Conservation (phyloP, 2,329 filamentous ascomycete genomes). For the Blumeria graminis region DNA sequence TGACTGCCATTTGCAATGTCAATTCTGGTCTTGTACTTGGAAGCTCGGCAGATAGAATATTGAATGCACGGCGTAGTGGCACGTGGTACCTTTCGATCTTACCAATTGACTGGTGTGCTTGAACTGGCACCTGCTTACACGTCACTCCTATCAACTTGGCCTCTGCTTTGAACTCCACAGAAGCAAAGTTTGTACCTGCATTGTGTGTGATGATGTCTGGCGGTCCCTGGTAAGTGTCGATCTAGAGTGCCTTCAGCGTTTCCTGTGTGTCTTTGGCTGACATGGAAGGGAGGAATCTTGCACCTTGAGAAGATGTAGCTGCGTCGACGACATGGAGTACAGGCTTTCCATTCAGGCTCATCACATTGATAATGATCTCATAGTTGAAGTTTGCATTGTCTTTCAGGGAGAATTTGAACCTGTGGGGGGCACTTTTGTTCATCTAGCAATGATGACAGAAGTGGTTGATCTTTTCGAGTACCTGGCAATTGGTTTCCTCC, state of each 20-base stretch:
- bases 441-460: not conserved
- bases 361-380: not conserved
- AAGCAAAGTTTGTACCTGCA: slow-evolving; percentile 3
- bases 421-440: not conserved
- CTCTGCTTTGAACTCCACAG: slow-evolving; percentile 1
- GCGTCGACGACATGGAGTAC: not conserved
- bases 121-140: not conserved
- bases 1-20: not conserved
- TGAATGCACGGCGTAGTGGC: slow-evolving; percentile 1
- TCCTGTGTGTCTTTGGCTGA: not conserved
- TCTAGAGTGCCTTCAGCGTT: slow-evolving; percentile 1
- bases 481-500: not conserved
- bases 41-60: not conserved
- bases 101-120: slow-evolving; percentile 1
- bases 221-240: slow-evolving; percentile 3
- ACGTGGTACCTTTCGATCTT: slow-evolving; percentile 2
- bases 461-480: not conserved
- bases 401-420: not conserved
- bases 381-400: not conserved
- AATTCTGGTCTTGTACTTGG: not conserved
- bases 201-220: not conserved
- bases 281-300: slow-evolving; percentile 1
- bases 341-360: not conserved
- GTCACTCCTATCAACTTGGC: not conserved
- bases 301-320: not conserved